These are phyloP conservation scores for Alternaria brassicicola DNA, from an alignment of 2,329 filamentous ascomycete species.

Conservation along the genomic window DNA sequence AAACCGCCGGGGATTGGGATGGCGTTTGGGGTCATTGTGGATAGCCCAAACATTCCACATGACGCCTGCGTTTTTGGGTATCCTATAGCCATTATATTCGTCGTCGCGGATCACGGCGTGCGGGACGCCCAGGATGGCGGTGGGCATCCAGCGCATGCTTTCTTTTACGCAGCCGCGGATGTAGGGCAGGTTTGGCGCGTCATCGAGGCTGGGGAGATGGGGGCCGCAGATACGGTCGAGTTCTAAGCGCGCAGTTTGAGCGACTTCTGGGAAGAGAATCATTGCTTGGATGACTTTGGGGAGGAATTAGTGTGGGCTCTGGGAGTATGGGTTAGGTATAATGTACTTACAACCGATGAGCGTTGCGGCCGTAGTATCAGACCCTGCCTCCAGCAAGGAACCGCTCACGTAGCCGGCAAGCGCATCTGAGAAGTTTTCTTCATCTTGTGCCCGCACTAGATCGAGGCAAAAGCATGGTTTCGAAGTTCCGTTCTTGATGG, in stretches of 20 bases:
- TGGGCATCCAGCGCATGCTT: constrained; percentile 41
- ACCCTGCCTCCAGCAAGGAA: constrained; percentile 37
- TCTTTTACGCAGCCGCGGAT: constrained; percentile 40
- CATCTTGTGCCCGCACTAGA: constrained; percentile 26
- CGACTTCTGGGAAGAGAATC: constrained; percentile 32
- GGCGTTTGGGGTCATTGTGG: constrained; percentile 50
- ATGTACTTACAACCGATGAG: constrained; percentile 26
- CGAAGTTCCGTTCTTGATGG: constrained; percentile 17
- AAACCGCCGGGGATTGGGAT: constrained; percentile 52
- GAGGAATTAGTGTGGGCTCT: neutral
- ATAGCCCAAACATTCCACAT: constrained; percentile 44
- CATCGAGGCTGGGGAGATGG: constrained; percentile 39
- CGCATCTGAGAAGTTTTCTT: constrained; percentile 28
- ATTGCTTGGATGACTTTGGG: constrained; percentile 33
- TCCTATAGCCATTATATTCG: constrained; percentile 42
- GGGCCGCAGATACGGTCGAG: constrained; percentile 39
- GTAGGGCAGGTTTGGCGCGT: constrained; percentile 32
- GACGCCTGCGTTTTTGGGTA: constrained; percentile 48
- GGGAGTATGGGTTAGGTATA: neutral
- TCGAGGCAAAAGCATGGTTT: constrained; percentile 35
- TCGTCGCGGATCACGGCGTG: constrained; percentile 37
- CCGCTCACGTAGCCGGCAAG: constrained; percentile 33
- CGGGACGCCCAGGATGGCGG: constrained; percentile 28
- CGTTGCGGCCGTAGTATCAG: constrained; percentile 35
- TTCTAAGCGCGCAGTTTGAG: constrained; percentile 31